phyloP scores from a whole-genome alignment of 176 grass and related monocot species.

The Triticum aestivum region DNA sequence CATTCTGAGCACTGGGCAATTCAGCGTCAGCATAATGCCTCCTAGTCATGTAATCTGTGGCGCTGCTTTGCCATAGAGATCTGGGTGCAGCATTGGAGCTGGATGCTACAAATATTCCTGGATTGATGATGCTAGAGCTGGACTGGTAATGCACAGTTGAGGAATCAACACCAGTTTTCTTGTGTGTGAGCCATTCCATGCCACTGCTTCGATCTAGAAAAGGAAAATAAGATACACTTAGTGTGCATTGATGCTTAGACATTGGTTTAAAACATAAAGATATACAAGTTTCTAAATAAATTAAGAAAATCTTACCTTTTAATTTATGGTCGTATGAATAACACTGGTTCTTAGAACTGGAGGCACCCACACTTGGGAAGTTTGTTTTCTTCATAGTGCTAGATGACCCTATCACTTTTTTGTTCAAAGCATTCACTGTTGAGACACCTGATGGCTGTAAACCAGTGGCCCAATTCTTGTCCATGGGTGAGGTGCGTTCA shows the following conservation, averaged over 20 bases:
- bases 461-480: constrained; percentile 38
- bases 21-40: constrained; percentile 6
- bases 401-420: constrained; percentile 30
- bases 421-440: constrained; percentile 34
- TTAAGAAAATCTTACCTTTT: constrained; percentile 41
- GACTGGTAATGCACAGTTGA: constrained; percentile 13
- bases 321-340: constrained; percentile 20
- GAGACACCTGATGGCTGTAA: constrained; percentile 20
- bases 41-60: constrained; percentile 19
- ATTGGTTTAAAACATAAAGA: not conserved
- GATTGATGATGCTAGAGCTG: constrained; percentile 17
- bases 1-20: not conserved
- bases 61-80: constrained; percentile 29
- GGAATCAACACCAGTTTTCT: constrained; percentile 23
- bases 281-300: not conserved
- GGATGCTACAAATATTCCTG: constrained; percentile 13
- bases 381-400: constrained; percentile 25
- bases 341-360: constrained; percentile 27
- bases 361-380: constrained; percentile 27
- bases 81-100: constrained; percentile 25
- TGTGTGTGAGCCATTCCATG: constrained; percentile 32
- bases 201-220: constrained; percentile 27
- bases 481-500: constrained; percentile 14
- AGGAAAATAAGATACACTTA: constrained; percentile 1
- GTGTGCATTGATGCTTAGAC: constrained; percentile 16